Evolutionary conservation across 129 eudicot genomes (phyloP), one percentile per base, ranked within the genome.

Genomic region (Tanacetum coccineum): DNA sequence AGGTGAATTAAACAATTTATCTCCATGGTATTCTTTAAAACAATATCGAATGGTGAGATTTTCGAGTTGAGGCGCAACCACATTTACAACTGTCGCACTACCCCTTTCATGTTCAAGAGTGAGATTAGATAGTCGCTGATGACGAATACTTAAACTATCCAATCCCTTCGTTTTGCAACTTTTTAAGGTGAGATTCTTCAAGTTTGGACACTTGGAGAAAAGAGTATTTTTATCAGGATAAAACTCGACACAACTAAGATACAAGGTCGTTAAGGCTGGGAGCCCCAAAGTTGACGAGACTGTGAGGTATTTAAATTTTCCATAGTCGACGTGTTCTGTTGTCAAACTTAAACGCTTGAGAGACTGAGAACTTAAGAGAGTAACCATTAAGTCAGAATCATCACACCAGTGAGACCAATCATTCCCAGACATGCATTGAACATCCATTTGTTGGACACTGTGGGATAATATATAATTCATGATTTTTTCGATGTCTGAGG

Each of bases 11-110:
- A 26, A 26, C 4, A 4, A 4, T 2, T 26, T 2, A 2, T 0
- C 4, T 26, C 4, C 4, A 3, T 26, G 4, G 30, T 2, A 4
- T 28, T 28, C 4, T 7, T 14, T 9, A 6, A 19, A 13, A 7
- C 50, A 14, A 26, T 13, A 1, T 28, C 5, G 8, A 14, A 67
- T 51, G 2, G 50, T 26, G 26, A 67, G 72, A 28, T 51, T 22
- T 49, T 46, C 14, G 13, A 51, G 72, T 67, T 20, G 72, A 59
- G 64, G 64, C 30, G 47, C 64, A 26, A 28, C 64, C 64, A 67
- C 45, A 7, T 28, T 32, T 36, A 67, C n/a, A 67, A 11, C 17
- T 5, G 52, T 1, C 13, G n/a, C n/a, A 28, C 3, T 4, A 4
- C 6, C 4, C 32, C 0, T 28, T 0, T 28, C 32, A 28, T 28